Base-by-base conservation (phyloP, 2,329 filamentous ascomycete species). In the Verticillium dahliae region DNA sequence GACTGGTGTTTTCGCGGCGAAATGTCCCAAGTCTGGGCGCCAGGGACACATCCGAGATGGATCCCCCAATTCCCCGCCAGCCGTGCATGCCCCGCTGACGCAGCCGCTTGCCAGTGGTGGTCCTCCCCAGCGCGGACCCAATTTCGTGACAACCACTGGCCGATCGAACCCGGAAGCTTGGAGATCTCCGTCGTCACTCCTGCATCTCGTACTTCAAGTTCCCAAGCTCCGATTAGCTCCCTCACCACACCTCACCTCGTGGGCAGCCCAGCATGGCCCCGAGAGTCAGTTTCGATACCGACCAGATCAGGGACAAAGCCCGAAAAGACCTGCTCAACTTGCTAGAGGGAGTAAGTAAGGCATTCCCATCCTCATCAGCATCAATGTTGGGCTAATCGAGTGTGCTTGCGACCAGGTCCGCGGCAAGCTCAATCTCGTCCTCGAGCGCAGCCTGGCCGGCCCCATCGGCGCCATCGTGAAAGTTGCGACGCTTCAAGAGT, bases 381-480 rank as follows among this genome's bases (percentile, higher is more conserved):
- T 54, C 27, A 34, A 34, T 31, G 54, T 18, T 11, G 27, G 27
- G 13, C 54, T 63, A 41, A 39, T 50, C 58, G 60, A 58, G 45
- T 55, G 35, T 35, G 37, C 38, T 38, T 22, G 56, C 35, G 56
- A 45, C 13, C 72, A 99, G 95, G 92, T 98, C 67, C 91, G 94
- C 73, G 96, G 96, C 69, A 99, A 98, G 85, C 99, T 99, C 83
- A 98, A 97, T 72, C 82, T 99, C 64, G 90, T 99, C 59, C 89
- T 99, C 72, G 94, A 98, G 74, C 91, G 90, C 75, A 89, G 88
- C 69, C 83, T 99, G 69, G 92, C 94, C 67, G 95, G 94, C 31
- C 91, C 93, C 35, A 85, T 99, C 68, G 92, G 93, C 63, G 84
- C 94, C 63, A 89, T 99, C 67, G 92, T 96, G 78, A 97, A 97